phyloP scores from a whole-genome alignment of 352 stramenopile genomes.

The Globisporangium okanoganense region DNA sequence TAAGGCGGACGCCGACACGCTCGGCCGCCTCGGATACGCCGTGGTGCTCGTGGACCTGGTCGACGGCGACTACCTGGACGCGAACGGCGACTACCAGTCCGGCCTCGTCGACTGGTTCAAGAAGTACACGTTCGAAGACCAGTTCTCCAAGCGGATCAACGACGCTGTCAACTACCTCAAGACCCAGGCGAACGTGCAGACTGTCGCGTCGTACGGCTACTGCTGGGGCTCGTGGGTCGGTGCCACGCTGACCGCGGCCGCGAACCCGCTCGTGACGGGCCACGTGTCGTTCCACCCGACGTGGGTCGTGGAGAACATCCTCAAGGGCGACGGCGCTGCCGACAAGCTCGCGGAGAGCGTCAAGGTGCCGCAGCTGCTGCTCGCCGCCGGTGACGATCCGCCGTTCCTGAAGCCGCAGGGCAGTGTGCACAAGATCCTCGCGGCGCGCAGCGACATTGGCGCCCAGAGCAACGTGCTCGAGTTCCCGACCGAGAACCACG shows the following conservation, averaged over 20 bases:
- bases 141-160: conserved; percentile 54
- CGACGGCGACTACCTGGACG: conserved; percentile 63
- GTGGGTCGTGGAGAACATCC: conserved; percentile 73
- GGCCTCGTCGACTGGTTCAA: conserved; percentile 50
- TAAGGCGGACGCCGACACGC: conserved; percentile 67
- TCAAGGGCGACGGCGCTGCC: conserved; percentile 62
- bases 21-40: conserved; percentile 73
- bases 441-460: conserved; percentile 41
- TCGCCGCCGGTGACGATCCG: conserved; percentile 66
- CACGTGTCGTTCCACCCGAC: conserved; percentile 84
- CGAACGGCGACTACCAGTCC: conserved; percentile 20
- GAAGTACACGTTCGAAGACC: conserved; percentile 58
- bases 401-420: conserved; percentile 62
- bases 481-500: conserved; percentile 72
- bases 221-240: conserved; percentile 83
- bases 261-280: conserved; percentile 40
- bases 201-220: conserved; percentile 74
- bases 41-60: conserved; percentile 69
- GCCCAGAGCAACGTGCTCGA: conserved; percentile 55
- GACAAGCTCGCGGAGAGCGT: conserved; percentile 69
- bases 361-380: conserved; percentile 71
- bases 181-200: conserved; percentile 49
- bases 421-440: conserved; percentile 73
- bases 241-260: conserved; percentile 40
- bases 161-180: conserved; percentile 75